Evolutionary conservation across 768 basidiomycete species (phyloP), one percentile per base, ranked within the genome.

Genomic region (Tephrocybe sp.): DNA sequence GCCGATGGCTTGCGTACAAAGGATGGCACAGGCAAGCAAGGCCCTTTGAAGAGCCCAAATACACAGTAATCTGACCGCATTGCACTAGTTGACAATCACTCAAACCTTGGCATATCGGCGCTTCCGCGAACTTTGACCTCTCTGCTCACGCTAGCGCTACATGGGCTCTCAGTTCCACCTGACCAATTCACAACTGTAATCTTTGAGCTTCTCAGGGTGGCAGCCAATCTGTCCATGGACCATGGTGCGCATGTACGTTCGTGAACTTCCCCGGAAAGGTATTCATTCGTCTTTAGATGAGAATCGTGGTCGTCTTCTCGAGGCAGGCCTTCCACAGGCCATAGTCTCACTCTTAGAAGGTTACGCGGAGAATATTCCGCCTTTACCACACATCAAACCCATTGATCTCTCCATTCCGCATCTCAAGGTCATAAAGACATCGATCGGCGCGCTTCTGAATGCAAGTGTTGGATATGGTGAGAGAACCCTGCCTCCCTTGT

Each of bases 171-270:
- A 16, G 69, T 74, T 39, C 79, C 81, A 4, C 66, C 63, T 46
- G 66, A 72, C 23, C 53, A 65, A n/a, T 76, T 73, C 50, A 72
- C 79, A 42, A 60, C 76, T 8, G 76, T 78, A 9, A 71, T 83
- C 19, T 79, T 78, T 51, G 87, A 92, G 62, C 67, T 91, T 24
- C 76, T 93, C 46, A 78, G 91, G 49, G 82, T 91, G 12, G 82
- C 82, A 21, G 91, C 91, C 11, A 93, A 93, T 66, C 67, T 93
- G 15, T 91, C 88, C 65, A 83, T 90, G 69, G 88, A 93, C 62
- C 88, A 92, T 58, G 83, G 88, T 83, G 56, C 52, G 80, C 63
- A 19, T 16, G 13, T 23, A 31, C 37, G 42, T 33, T 38, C 30
- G 24, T 31, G 47, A 16, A 43, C 33, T 16, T 38, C 18, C n/a